Percentiles rank a stretch among this genome's conserved stretches.
Conservation (phyloP, 306 rosid species). For the Trifolium repens region DNA sequence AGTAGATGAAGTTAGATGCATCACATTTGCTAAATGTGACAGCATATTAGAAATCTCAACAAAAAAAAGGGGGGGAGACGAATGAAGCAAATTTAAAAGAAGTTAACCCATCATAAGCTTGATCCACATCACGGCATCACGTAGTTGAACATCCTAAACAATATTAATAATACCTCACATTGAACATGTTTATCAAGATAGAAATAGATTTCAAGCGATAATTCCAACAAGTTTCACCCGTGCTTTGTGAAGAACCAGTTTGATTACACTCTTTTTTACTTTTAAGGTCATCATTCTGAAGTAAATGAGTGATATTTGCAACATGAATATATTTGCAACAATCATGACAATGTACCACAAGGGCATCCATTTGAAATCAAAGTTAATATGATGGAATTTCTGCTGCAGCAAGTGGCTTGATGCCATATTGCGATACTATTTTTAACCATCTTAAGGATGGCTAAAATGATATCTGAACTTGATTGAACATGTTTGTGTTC, state of each 20-base stretch:
- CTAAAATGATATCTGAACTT: constrained; percentile 4
- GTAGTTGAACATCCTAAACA: no score
- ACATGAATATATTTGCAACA: no score
- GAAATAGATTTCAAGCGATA: no score
- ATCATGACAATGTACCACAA: no score
- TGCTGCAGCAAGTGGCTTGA: neutral
- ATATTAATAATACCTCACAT: no score
- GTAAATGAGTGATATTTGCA: neutral
- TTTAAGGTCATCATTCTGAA: neutral
- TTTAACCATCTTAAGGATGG: constrained; percentile 17
- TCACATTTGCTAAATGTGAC: neutral
- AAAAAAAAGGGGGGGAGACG: neutral
- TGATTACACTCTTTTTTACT: neutral
- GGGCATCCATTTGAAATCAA: neutral
- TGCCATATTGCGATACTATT: neutral
- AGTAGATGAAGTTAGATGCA: neutral
- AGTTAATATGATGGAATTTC: neutral
- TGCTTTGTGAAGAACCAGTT: neutral
- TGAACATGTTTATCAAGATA: no score
- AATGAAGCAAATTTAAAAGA: neutral
- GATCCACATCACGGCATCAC: no score
- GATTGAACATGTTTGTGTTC: constrained; percentile 27
- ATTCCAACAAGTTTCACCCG: neutral
- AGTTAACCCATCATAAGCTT: no score
- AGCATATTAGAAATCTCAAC: neutral